A percentile compares a stretch with the other conserved stretches of the same genome.
Evolutionary conservation across 2,329 filamentous ascomycete species (phyloP).

Genomic region (Penicillium digitatum): DNA sequence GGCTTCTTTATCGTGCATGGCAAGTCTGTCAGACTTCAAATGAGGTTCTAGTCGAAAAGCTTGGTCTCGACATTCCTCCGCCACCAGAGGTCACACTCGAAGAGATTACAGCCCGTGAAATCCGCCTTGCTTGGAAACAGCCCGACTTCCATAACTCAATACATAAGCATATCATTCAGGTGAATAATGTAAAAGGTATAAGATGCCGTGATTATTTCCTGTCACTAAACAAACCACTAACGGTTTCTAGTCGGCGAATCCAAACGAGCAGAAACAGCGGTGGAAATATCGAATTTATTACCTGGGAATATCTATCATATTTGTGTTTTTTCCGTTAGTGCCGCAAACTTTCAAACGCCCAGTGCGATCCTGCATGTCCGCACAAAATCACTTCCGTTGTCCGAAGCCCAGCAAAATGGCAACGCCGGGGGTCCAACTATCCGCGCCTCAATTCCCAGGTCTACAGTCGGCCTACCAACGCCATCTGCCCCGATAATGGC

Average conservation of each 20-base stretch:
- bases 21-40: conserved; percentile 88
- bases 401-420: conserved; percentile 36
- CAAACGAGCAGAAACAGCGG: conserved; percentile 74
- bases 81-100: conserved; percentile 85
- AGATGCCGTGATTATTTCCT: not conserved
- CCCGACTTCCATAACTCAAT: conserved; percentile 65
- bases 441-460: conserved; percentile 52
- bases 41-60: conserved; percentile 80
- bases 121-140: conserved; percentile 86
- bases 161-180: conserved; percentile 82
- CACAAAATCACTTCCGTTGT: conserved; percentile 56
- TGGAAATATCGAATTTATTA: conserved; percentile 81
- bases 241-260: conserved; percentile 70
- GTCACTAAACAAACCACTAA: conserved; percentile 13
- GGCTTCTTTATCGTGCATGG: conserved; percentile 80
- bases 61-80: conserved; percentile 90
- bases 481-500: conserved; percentile 59
- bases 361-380: conserved; percentile 80
- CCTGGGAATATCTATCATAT: conserved; percentile 91
- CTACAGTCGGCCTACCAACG: conserved; percentile 53
- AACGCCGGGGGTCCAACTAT: conserved; percentile 42
- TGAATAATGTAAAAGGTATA: conserved; percentile 84
- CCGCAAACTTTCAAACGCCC: conserved; percentile 86
- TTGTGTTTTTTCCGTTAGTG: conserved; percentile 84
- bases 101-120: conserved; percentile 79